Evolutionary conservation across 768 basidiomycete genomes (phyloP).

Genomic region (Russula olivacea): DNA sequence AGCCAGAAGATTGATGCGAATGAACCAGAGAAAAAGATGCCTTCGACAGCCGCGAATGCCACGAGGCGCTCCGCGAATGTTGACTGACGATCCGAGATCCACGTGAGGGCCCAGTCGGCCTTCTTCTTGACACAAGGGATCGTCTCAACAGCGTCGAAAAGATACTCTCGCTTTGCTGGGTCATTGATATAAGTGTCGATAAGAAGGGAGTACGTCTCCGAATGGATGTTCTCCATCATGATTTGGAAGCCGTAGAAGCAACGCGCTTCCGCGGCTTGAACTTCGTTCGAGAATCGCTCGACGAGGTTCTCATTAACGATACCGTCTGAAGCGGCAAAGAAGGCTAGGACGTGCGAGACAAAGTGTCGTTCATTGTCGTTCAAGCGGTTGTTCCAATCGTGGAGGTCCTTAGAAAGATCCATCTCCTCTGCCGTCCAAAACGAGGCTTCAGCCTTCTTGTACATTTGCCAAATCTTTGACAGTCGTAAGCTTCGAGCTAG

Average conservation of each 20-base stretch:
- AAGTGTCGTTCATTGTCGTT: slow-evolving; percentile 83
- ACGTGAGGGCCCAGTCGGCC: slow-evolving; percentile 90
- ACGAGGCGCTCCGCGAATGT: slow-evolving; percentile 86
- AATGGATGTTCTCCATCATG: slow-evolving; percentile 99
- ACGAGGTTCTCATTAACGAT: slow-evolving; percentile 96
- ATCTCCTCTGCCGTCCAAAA: slow-evolving; percentile 95
- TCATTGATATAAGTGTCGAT: slow-evolving; percentile 96
- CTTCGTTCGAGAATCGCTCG: slow-evolving; percentile 89
- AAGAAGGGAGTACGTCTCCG: slow-evolving; percentile 92
- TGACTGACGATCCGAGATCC: slow-evolving; percentile 79
- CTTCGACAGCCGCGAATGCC: slow-evolving; percentile 94
- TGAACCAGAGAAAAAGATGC: slow-evolving; percentile 93
- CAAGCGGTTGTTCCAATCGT: slow-evolving; percentile 80
- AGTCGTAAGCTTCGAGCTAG: background rate
- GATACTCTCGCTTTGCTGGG: slow-evolving; percentile 59
- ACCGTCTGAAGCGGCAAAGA: slow-evolving; percentile 94
- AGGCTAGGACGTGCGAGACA: slow-evolving; percentile 88
- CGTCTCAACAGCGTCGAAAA: slow-evolving; percentile 91
- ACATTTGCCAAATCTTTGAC: slow-evolving; percentile 85
- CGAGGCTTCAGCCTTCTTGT: slow-evolving; percentile 91
- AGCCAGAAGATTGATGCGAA: slow-evolving; percentile 96
- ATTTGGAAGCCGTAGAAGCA: slow-evolving; percentile 98
- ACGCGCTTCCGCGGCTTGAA: slow-evolving; percentile 86
- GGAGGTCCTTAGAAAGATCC: slow-evolving; percentile 78
- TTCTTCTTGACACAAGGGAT: slow-evolving; percentile 90